Conservation (phyloP, 2,329 filamentous ascomycete genomes). For the Sporothrix luriei region DNA sequence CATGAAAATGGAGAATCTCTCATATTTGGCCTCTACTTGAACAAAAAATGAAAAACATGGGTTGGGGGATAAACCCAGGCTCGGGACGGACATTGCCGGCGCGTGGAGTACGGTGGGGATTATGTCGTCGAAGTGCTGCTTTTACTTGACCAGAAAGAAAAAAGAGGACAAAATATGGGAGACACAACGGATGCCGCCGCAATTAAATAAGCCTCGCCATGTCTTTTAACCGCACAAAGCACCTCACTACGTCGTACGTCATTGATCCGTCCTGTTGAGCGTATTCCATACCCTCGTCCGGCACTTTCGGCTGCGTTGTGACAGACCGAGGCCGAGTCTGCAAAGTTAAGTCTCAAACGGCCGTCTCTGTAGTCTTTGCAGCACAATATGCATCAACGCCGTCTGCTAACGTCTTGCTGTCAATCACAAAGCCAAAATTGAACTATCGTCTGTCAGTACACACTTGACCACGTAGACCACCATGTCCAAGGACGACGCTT, state of each 20-base stretch:
- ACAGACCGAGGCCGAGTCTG: too few relatives aligned
- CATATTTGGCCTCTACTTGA: not conserved
- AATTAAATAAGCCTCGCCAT: not conserved
- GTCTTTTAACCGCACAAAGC: not conserved
- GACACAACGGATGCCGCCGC: not conserved
- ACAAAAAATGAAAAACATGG: not conserved
- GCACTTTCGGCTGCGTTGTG: not conserved
- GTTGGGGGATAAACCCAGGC: not conserved
- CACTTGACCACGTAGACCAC: not conserved
- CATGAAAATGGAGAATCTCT: not conserved
- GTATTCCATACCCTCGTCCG: conserved; percentile 8
- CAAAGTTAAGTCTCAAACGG: not conserved
- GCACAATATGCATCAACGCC: conserved; percentile 22
- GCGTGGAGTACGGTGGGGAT: not conserved
- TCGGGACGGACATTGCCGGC: not conserved
- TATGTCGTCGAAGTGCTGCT: not conserved
- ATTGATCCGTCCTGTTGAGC: not conserved
- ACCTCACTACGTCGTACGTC: not conserved
- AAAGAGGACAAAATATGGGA: not conserved
- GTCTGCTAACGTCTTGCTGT: conserved; percentile 34
- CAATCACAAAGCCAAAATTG: conserved; percentile 37
- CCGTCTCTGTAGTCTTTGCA: not conserved
- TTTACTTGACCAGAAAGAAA: not conserved
- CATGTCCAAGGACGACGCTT: too few relatives aligned
- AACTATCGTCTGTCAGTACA: conserved; percentile 29